Percentiles rank a stretch among this genome's conserved stretches.
phyloP scores from a whole-genome alignment of 768 basidiomycete species.

The Naematelia encephala region DNA sequence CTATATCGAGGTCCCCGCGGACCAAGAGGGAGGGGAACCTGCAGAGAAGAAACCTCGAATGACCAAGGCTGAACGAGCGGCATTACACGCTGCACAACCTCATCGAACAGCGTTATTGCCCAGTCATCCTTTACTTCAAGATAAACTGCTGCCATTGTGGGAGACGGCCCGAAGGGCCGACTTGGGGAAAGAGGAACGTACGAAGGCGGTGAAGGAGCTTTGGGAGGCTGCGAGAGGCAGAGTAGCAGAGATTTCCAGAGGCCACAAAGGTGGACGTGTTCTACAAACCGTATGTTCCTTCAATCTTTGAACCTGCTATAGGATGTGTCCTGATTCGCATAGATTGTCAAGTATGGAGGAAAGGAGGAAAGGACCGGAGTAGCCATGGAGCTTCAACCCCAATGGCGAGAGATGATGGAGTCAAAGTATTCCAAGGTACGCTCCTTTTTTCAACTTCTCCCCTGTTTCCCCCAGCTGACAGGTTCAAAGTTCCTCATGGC shows the following conservation, averaged over 20 bases:
- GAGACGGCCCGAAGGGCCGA: constrained; percentile 47
- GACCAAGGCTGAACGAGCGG: constrained; percentile 43
- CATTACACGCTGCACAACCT: constrained; percentile 48
- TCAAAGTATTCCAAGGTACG: constrained; percentile 81
- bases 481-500: constrained; percentile 45
- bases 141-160: constrained; percentile 46
- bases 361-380: constrained; percentile 73
- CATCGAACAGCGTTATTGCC: constrained; percentile 48
- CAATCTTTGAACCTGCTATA: constrained; percentile 54
- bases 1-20: constrained; percentile 25
- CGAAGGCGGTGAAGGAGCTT: constrained; percentile 68
- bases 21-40: constrained; percentile 21
- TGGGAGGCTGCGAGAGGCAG: constrained; percentile 74
- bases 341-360: constrained; percentile 73
- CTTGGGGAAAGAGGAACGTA: constrained; percentile 65
- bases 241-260: constrained; percentile 79
- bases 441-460: neutral
- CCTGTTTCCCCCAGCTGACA: neutral
- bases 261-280: constrained; percentile 78
- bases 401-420: constrained; percentile 71
- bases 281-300: constrained; percentile 62
- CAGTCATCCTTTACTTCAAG: constrained; percentile 46
- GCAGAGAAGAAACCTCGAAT: constrained; percentile 33
- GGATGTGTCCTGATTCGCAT: neutral
- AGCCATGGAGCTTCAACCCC: constrained; percentile 76